Evolutionary conservation across 1,284 basidiomycete genomes (phyloP).

Genomic region (Ganoderma lucidum): DNA sequence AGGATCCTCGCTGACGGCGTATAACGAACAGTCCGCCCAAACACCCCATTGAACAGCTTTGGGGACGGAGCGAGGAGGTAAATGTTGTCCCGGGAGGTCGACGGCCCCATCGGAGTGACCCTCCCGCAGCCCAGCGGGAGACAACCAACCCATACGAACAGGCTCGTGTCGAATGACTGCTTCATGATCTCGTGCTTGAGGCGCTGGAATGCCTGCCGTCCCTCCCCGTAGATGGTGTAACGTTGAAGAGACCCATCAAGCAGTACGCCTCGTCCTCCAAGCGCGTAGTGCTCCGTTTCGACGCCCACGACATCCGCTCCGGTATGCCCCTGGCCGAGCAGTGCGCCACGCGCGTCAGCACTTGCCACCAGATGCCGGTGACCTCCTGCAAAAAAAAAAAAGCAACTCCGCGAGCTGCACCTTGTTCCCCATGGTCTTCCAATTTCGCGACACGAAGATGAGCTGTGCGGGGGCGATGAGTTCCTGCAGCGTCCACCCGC

Average conservation of each 20-base stretch:
- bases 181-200: conserved; percentile 17
- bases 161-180: conserved; percentile 8
- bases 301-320: conserved; percentile 14
- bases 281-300: conserved; percentile 6
- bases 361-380: neutral
- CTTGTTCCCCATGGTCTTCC: neutral
- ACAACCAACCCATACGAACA: conserved; percentile 7
- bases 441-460: neutral
- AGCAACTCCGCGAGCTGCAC: neutral
- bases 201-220: conserved; percentile 10
- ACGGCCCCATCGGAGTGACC: too few relatives aligned
- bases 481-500: neutral
- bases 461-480: neutral
- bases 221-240: conserved; percentile 18
- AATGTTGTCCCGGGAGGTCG: neutral
- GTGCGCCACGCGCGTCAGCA: neutral
- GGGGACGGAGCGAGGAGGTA: conserved; percentile 14
- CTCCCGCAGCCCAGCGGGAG: too few relatives aligned
- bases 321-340: too few relatives aligned
- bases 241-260: conserved; percentile 17
- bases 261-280: conserved; percentile 18
- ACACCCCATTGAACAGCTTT: neutral
- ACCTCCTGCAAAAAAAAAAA: neutral
- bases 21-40: neutral
- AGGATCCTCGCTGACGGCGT: neutral